A percentile compares a stretch with the other conserved stretches of the same genome.
phyloP scores from a whole-genome alignment of 106 monocot species.

The Dioscorea zingiberensis region DNA sequence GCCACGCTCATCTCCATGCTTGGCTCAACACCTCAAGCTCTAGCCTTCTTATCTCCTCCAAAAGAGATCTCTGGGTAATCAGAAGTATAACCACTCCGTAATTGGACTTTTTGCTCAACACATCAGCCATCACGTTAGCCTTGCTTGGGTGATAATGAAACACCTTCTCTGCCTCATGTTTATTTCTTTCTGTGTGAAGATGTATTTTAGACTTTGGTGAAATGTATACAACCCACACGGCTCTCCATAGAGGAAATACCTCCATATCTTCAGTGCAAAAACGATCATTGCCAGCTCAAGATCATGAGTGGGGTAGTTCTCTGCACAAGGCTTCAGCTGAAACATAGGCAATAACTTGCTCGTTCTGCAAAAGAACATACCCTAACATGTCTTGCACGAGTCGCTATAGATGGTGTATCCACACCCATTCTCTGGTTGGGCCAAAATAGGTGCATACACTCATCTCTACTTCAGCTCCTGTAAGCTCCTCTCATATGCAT shows the following conservation, averaged over 20 bases:
- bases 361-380: no score
- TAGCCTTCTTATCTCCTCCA: not conserved
- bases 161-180: not conserved
- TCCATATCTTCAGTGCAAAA: not conserved
- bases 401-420: no score
- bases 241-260: not conserved
- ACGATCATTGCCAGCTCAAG: constrained; percentile 2
- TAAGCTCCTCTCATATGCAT: no score
- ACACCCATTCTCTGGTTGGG: no score
- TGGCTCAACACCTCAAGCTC: not conserved
- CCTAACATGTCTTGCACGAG: no score
- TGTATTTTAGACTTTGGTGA: not conserved
- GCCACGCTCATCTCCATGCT: not conserved
- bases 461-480: no score
- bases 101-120: not conserved
- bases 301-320: constrained; percentile 6
- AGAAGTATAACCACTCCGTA: not conserved
- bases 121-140: not conserved
- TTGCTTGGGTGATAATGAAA: not conserved
- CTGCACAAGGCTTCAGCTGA: not conserved
- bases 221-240: not conserved
- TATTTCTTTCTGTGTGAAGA: not conserved
- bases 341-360: no score
- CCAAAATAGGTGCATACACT: no score
- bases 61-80: not conserved